Base-by-base conservation (phyloP, 176 grass and related monocot genomes). In the Luzula sylvatica region DNA sequence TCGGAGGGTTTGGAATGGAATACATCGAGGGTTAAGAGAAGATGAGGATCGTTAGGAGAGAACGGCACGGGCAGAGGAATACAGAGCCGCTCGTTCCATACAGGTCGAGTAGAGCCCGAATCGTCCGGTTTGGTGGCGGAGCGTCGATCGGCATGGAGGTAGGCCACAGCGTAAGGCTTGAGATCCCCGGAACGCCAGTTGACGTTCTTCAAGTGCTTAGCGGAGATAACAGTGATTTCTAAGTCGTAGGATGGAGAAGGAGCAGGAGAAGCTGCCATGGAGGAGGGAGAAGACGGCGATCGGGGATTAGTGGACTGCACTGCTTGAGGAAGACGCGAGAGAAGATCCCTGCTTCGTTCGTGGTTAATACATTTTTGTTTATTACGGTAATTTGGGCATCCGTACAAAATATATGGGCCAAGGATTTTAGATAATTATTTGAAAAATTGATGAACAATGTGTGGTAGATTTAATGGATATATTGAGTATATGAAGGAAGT, bases 1-100 rank as follows among this genome's bases (percentile, higher is more conserved):
- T 95, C 89, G 9, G 89, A 95, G 12, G 89, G 83, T 72, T 88
- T 95, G 55, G 89, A 95, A 67, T 95, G 89, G 73, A 95, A 88
- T 6, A 85, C 53, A 38, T 95, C 89, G 30, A 95, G 48, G 42
- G 83, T 88, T 23, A 95, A 71, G 66, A 81, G 63, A 53, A 89
- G 49, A n/a, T 79, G 71, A 7, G 83, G 65, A 26, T 94, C 87
- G 43, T 75, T 50, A 44, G 77, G 70, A 11, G 73, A 79, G 40
- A 80, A 81, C 54, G 78, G 72, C 14, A 77, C 55, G 8, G 83
- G 77, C 18, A 95, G 80, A 27, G 70, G 73, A 29, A 95, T 68
- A 27, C 44, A 26, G 70, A 88, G 42, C 15, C 83, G 89, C 76
- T 95, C 89, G 83, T 88, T 95, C 89, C 83, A 95, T 3, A 73